Evolutionary conservation across 805 yeast genomes (phyloP).

Genomic region (Cyberlindnera euphorbiiphila): DNA sequence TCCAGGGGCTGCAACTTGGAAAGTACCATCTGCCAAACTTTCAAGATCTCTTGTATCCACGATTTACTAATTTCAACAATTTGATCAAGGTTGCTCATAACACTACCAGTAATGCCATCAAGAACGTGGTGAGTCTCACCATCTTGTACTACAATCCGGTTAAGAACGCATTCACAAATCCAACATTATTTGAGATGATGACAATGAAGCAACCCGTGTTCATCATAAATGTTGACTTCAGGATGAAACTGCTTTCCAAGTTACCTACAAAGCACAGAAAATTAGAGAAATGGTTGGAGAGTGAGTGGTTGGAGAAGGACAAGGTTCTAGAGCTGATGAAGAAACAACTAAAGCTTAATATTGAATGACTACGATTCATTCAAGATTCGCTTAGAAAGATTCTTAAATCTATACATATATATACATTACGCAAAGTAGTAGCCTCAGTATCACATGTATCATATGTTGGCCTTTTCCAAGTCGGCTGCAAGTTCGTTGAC

Average conservation of each 20-base stretch:
- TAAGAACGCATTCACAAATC: conserved; percentile 29
- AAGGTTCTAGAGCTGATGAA: conserved; percentile 39
- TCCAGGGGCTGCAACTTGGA: conserved; percentile 52
- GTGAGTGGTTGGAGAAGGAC: conserved; percentile 70
- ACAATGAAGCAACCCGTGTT: conserved; percentile 31
- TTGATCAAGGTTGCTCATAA: conserved; percentile 31
- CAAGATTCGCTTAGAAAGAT: neutral
- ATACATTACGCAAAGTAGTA: too few relatives aligned
- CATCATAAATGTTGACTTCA: conserved; percentile 26
- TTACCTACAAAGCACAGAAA: conserved; percentile 51
- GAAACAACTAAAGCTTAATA: conserved; percentile 27
- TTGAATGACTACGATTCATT: conserved; percentile 4
- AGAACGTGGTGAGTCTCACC: conserved; percentile 32
- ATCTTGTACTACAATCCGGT: conserved; percentile 36
- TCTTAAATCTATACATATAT: too few relatives aligned
- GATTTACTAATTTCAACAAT: conserved; percentile 58
- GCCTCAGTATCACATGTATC: too few relatives aligned
- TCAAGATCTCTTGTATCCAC: conserved; percentile 67
- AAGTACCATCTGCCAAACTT: conserved; percentile 59
- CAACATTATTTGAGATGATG: conserved; percentile 36
- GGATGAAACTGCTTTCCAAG: conserved; percentile 36
- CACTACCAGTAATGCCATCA: conserved; percentile 5
- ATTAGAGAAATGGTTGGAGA: conserved; percentile 74
- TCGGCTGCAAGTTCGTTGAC: conserved; percentile 58
- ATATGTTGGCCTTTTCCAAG: conserved; percentile 53